Evolutionary conservation across 1,284 basidiomycete genomes (phyloP), one percentile per base, ranked within the genome.

Genomic region (Cutaneotrichosporon sp.): DNA sequence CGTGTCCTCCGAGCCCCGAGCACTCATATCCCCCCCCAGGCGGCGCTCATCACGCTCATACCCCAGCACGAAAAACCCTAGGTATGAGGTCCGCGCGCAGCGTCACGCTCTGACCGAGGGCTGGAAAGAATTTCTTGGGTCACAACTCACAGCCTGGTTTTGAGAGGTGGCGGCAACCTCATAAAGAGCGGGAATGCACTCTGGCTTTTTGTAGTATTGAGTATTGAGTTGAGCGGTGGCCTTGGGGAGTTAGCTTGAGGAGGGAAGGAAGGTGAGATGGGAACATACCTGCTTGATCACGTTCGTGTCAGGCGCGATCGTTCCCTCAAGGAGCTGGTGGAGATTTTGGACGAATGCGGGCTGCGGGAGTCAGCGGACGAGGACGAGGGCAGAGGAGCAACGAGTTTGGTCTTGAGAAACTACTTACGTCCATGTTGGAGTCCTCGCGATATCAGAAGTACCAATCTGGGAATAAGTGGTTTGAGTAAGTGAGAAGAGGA

Each of bases 191-290:
- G 93, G 84, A 57, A 99, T 90, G 70, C 90, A 96, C 76, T 82
- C 79, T 16, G 91, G 82, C 70, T 86, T 84, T 78, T 90, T 93
- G 83, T 91, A 97, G 79, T 84, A 96, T 50, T 91, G 85, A 61
- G 84, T 84, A 76, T 93, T 94, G 52, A 99, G 80, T 64, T 85
- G 83, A 17, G 90, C 83, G 14, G 94, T 99, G 7, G 94, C 93
- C 90, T 96, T n/a, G n/a, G 63, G 22, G 33, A 33, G 46, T 34
- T 31, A 37, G 45, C 45, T 16, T 5, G 24, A 17, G 16, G 14
- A 11, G 10, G 5, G 7, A 27, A 29, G 26, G 16, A 11, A 10
- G 16, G 22, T 20, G 19, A 14, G 16, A 31, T 25, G 20, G 25
- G 42, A 60, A 74, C 88, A 71, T 75, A 93, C 90, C 66, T 85